Conservation (phyloP, 768 basidiomycete species). For the Steccherinum ochraceum region DNA sequence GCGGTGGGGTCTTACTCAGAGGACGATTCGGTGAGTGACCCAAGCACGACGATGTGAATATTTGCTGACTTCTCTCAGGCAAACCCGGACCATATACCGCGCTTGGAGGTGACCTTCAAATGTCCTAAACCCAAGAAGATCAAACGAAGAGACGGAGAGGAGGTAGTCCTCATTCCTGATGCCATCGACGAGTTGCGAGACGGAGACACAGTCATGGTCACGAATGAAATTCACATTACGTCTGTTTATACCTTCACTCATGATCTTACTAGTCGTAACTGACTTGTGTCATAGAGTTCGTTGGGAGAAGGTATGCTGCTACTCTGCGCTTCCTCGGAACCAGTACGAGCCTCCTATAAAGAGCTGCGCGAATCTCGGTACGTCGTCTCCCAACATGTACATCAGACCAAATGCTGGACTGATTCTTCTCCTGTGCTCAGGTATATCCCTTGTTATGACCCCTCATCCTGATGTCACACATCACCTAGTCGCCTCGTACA, state of each 20-base stretch:
- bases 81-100: constrained; percentile 43
- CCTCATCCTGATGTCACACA: constrained; percentile 50
- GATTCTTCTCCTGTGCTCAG: constrained; percentile 26
- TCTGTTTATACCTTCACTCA: constrained; percentile 26
- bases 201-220: constrained; percentile 46
- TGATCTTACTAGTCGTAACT: no score
- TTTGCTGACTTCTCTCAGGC: constrained; percentile 30
- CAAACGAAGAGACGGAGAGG: constrained; percentile 27
- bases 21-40: constrained; percentile 48
- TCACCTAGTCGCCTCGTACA: constrained; percentile 49
- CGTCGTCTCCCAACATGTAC: constrained; percentile 12
- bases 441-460: constrained; percentile 47
- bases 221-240: constrained; percentile 38
- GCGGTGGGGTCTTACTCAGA: constrained; percentile 43
- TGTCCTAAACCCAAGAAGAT: neutral
- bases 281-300: constrained; percentile 12
- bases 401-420: neutral
- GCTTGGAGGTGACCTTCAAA: constrained; percentile 21
- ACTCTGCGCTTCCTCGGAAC: constrained; percentile 4
- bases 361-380: constrained; percentile 42
- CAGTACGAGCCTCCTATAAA: constrained; percentile 2
- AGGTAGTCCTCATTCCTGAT: constrained; percentile 30
- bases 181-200: constrained; percentile 39
- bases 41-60: neutral
- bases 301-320: constrained; percentile 23